Evolutionary conservation across 148 eudicot genomes (phyloP).

Genomic region (Rhododendron griersonianum): DNA sequence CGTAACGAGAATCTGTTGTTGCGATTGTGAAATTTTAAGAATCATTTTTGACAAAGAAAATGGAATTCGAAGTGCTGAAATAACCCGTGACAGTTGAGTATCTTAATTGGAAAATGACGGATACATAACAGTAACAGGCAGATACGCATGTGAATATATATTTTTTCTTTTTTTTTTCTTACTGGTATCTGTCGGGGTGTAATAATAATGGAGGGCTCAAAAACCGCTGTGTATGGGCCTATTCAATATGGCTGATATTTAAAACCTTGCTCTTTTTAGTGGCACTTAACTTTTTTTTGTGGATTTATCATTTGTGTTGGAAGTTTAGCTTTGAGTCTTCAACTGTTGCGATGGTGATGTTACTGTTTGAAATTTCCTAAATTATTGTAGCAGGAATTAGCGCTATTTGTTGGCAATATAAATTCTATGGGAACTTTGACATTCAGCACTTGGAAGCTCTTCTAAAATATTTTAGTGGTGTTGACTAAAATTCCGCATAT

Average conservation of each 20-base stretch:
- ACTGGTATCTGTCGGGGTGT: no score
- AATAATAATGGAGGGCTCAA: no score
- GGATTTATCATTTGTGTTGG: neutral
- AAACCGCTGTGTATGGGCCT: no score
- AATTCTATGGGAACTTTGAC: neutral
- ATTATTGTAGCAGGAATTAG: neutral
- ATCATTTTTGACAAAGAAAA: no score
- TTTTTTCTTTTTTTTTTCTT: no score
- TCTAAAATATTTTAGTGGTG: neutral
- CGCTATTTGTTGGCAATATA: neutral
- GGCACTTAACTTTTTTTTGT: neutral
- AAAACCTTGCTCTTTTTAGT: neutral
- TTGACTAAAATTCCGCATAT: no score
- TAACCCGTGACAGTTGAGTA: neutral
- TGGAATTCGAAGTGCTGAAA: neutral
- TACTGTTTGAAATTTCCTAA: neutral
- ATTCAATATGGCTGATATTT: neutral
- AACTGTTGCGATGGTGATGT: neutral
- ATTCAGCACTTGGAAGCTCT: neutral
- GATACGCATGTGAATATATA: no score
- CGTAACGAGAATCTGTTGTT: no score
- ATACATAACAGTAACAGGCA: neutral
- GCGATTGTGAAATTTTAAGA: neutral
- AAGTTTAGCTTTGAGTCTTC: neutral
- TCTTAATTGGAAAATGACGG: neutral